phyloP scores from a whole-genome alignment of 2,329 filamentous ascomycete genomes.

The Rhytidhysteron rufulum region DNA sequence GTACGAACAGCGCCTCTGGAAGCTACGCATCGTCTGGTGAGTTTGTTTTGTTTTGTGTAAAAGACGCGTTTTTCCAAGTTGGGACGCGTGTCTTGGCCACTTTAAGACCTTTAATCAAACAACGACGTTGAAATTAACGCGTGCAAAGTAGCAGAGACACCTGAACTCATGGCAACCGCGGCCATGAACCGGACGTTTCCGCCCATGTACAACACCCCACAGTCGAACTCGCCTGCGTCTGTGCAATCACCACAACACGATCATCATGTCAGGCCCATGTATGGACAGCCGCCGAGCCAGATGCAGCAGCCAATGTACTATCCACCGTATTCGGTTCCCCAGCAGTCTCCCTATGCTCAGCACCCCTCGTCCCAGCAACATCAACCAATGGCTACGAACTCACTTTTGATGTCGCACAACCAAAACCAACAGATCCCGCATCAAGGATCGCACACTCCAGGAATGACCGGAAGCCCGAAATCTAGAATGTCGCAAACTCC shows the following conservation, averaged over 20 bases:
- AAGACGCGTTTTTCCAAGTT: not conserved
- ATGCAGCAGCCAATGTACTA: constrained; percentile 83
- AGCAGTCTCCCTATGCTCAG: constrained; percentile 55
- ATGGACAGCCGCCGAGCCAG: constrained; percentile 73
- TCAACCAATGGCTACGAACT: constrained; percentile 48
- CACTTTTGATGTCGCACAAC: constrained; percentile 53
- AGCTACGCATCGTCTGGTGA: constrained; percentile 73
- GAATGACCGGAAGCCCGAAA: constrained; percentile 60
- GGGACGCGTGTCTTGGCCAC: constrained; percentile 8
- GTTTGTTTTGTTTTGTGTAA: constrained; percentile 9
- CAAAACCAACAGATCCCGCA: constrained; percentile 40
- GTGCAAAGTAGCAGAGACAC: constrained; percentile 68
- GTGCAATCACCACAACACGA: constrained; percentile 91
- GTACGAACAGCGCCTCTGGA: constrained; percentile 73
- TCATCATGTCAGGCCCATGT: constrained; percentile 77
- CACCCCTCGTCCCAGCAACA: constrained; percentile 54
- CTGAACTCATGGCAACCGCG: constrained; percentile 64
- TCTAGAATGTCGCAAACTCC: constrained; percentile 45
- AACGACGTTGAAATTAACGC: too few relatives aligned
- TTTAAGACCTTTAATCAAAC: too few relatives aligned
- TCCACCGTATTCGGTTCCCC: constrained; percentile 51
- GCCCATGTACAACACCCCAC: constrained; percentile 91
- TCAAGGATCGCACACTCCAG: constrained; percentile 44
- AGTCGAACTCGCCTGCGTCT: constrained; percentile 91
- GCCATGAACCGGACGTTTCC: constrained; percentile 72